Evolutionary conservation across 1,139 yeast species (phyloP).

Genomic region (Candida albicans): DNA sequence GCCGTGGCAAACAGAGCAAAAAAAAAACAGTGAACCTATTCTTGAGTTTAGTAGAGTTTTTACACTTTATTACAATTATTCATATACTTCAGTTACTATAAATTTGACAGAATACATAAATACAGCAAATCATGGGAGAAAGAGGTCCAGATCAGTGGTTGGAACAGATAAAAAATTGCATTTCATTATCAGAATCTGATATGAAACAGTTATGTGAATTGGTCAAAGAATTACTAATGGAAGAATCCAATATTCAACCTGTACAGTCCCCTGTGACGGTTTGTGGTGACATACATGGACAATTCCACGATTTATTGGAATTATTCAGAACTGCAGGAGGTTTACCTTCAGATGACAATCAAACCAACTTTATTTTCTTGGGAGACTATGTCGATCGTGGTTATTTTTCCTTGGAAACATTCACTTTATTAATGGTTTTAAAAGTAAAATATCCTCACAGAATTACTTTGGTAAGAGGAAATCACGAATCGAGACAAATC

Average conservation of each 20-base stretch:
- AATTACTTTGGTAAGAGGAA: conserved; percentile 87
- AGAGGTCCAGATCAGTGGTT: conserved; percentile 97
- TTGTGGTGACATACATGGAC: conserved; percentile 98
- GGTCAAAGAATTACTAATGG: conserved; percentile 77
- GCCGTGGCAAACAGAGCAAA: background rate
- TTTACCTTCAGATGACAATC: conserved; percentile 57
- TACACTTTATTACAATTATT: background rate
- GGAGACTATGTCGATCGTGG: conserved; percentile 99
- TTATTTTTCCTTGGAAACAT: conserved; percentile 88
- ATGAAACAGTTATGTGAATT: conserved; percentile 96
- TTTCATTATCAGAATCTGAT: conserved; percentile 84
- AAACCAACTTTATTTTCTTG: conserved; percentile 70
- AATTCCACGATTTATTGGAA: conserved; percentile 91
- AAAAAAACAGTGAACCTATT: too few species aligned
- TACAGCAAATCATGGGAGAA: conserved; percentile 52
- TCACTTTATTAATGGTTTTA: conserved; percentile 86
- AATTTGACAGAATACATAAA: background rate
- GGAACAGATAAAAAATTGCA: conserved; percentile 88
- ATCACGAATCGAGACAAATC: conserved; percentile 92
- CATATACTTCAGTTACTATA: background rate
- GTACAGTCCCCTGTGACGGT: conserved; percentile 97
- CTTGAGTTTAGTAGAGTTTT: background rate
- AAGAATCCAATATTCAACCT: conserved; percentile 90
- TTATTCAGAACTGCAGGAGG: conserved; percentile 92
- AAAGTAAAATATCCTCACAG: conserved; percentile 86